Percentiles rank a stretch among this genome's conserved stretches.
Evolutionary conservation across 2,329 filamentous ascomycete species (phyloP).

Genomic region (Pseudogymnoascus sp.): DNA sequence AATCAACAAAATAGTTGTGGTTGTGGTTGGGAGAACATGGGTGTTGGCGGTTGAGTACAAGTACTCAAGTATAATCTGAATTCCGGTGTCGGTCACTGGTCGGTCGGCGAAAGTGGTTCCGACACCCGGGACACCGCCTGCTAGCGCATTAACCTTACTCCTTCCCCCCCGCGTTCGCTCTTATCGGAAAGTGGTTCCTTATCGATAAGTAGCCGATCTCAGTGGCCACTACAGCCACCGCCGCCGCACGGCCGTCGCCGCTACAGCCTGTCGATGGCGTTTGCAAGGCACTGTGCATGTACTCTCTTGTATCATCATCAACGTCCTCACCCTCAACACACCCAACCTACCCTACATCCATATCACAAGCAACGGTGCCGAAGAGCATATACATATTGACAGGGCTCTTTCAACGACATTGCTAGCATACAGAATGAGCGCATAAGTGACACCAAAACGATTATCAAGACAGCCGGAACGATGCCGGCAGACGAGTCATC

Average conservation of each 20-base stretch:
- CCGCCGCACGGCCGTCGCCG: not conserved
- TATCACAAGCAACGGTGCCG: not conserved
- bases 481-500: not conserved
- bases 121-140: not conserved
- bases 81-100: conserved; percentile 7
- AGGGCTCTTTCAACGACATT: not conserved
- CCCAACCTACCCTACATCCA: not conserved
- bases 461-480: not conserved
- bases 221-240: not conserved
- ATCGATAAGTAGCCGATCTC: conserved; percentile 6
- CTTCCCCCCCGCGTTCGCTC: not conserved
- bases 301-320: conserved; percentile 6
- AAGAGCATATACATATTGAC: not conserved
- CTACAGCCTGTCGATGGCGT: conserved; percentile 1
- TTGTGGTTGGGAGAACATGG: not conserved
- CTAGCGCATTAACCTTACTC: not conserved
- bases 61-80: not conserved
- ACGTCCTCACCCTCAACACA: not conserved
- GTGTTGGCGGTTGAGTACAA: not conserved
- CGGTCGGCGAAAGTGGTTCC: not conserved
- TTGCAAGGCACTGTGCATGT: conserved; percentile 5
- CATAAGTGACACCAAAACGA: not conserved
- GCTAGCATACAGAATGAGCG: conserved; percentile 1
- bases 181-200: conserved; percentile 2
- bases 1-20: not conserved